Conservation (phyloP, 176 grass and related monocot species). For the Dactylis glomerata region DNA sequence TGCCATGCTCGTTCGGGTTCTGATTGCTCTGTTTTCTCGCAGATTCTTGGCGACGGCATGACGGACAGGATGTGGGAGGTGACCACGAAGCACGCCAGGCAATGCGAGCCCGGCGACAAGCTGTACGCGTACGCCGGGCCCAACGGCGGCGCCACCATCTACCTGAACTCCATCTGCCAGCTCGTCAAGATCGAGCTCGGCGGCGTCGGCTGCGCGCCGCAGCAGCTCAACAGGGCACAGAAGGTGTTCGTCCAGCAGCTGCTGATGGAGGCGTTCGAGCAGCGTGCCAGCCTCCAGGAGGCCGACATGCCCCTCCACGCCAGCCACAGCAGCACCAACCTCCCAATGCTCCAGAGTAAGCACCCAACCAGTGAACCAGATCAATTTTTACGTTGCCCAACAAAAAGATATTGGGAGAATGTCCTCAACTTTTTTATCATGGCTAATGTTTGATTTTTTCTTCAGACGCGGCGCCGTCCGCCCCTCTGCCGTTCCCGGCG, state of each 20-base stretch:
- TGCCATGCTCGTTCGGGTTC: not conserved
- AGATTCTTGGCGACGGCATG: slow-evolving; percentile 84
- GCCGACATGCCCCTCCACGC: slow-evolving; percentile 28
- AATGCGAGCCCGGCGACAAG: slow-evolving; percentile 48
- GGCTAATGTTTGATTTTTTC: not conserved
- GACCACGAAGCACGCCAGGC: slow-evolving; percentile 50
- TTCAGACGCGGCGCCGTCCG: slow-evolving; percentile 39
- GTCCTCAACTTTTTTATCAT: too few relatives aligned
- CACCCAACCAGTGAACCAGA: too few relatives aligned
- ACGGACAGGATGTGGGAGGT: slow-evolving; percentile 78
- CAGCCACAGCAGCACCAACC: not conserved
- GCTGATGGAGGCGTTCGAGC: slow-evolving; percentile 39
- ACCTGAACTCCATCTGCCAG: slow-evolving; percentile 46
- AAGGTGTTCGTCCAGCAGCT: slow-evolving; percentile 33
- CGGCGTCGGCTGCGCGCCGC: not conserved
- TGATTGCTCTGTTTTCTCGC: slow-evolving; percentile 12
- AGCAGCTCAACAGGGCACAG: slow-evolving; percentile 32
- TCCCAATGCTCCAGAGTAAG: slow-evolving; percentile 58
- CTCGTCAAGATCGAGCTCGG: slow-evolving; percentile 19
- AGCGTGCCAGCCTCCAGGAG: slow-evolving; percentile 39
- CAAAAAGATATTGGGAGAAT: too few relatives aligned
- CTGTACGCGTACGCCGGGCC: slow-evolving; percentile 26
- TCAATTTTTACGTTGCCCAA: too few relatives aligned
- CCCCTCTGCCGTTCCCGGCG: not conserved
- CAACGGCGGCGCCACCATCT: slow-evolving; percentile 31